Conservation (phyloP, 2,329 filamentous ascomycete species). For the Penicillium sp. region DNA sequence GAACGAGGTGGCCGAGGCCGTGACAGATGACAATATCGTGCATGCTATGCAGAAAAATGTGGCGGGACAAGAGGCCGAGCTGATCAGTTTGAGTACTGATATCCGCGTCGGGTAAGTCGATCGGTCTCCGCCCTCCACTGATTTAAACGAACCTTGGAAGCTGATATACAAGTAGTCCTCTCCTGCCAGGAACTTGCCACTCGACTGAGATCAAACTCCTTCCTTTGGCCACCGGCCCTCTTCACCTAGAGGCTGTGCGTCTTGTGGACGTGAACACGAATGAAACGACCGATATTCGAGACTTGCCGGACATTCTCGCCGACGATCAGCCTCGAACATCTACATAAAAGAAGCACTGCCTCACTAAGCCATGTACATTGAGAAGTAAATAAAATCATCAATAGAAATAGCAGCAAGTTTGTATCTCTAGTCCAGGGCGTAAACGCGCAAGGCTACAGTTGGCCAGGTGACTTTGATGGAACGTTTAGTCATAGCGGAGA, state of each 20-base stretch:
- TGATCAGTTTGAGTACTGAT: constrained; percentile 59
- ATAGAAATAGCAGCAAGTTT: neutral
- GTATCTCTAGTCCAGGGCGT: neutral
- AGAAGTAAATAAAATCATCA: neutral
- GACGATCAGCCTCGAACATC: constrained; percentile 25
- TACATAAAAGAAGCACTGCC: neutral
- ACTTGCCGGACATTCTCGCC: constrained; percentile 56
- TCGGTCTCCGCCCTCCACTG: neutral
- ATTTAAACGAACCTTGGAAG: neutral
- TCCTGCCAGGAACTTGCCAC: constrained; percentile 56
- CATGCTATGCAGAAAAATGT: constrained; percentile 55
- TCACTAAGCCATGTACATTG: neutral
- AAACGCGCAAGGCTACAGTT: neutral
- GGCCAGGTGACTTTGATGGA: neutral
- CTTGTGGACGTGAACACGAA: constrained; percentile 57
- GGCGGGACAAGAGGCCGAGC: constrained; percentile 49
- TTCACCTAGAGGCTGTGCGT: constrained; percentile 54
- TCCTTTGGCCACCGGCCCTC: constrained; percentile 50
- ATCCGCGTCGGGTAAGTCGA: constrained; percentile 56
- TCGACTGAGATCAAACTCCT: constrained; percentile 56
- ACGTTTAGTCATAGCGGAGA: neutral
- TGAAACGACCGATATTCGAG: constrained; percentile 55
- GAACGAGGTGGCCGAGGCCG: constrained; percentile 48
- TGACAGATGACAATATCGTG: constrained; percentile 57
- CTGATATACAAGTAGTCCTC: constrained; percentile 40